These are phyloP conservation scores for Blastocystis sp. DNA, from an alignment of 352 stramenopile genomes.

Conservation along the genomic window DNA sequence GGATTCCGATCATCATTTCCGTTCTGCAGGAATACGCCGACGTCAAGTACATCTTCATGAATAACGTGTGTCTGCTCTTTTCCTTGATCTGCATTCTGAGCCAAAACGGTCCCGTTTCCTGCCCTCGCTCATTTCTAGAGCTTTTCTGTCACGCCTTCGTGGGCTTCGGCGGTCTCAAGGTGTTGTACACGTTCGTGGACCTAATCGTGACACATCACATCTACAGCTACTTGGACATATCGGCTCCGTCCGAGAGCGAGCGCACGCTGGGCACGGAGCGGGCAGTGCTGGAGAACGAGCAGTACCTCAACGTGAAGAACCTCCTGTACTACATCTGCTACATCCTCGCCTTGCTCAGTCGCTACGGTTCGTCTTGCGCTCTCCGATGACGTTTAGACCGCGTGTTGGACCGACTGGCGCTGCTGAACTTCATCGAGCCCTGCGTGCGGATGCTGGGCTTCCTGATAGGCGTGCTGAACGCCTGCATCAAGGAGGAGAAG, in stretches of 20 bases:
- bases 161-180: not conserved
- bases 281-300: not conserved
- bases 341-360: not conserved
- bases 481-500: not conserved
- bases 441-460: not conserved
- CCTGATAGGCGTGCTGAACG: not conserved
- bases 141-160: not conserved
- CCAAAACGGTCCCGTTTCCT: conserved; percentile 13
- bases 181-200: not conserved
- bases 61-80: conserved; percentile 44
- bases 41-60: not conserved
- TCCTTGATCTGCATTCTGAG: conserved; percentile 4
- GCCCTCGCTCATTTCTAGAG: not conserved
- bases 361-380: not conserved
- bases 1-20: not conserved
- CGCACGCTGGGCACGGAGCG: not conserved
- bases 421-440: not conserved
- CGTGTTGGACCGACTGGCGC: not conserved
- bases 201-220: not conserved
- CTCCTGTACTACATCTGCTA: conserved; percentile 40
- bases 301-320: conserved; percentile 3
- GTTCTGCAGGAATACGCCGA: conserved; percentile 15
- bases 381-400: not conserved
- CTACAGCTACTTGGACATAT: conserved; percentile 8
- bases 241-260: not conserved